A percentile compares a stretch with the other conserved stretches of the same genome.
Conservation (phyloP, 2,329 filamentous ascomycete genomes). For the Fusarium graminum region DNA sequence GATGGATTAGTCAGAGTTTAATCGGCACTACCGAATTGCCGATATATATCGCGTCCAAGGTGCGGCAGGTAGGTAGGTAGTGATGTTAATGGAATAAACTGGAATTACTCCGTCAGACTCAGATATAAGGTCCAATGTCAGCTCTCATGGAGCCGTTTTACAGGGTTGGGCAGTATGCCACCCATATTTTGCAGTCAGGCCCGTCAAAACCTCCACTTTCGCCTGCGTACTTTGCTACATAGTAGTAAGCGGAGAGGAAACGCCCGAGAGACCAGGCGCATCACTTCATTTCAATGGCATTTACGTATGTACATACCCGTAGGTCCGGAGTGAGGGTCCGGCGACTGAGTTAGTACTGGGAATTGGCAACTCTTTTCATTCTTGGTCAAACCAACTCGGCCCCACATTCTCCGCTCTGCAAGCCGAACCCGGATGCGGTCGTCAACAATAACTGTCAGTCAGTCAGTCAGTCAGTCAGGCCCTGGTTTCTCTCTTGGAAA, state of each 20-base stretch:
- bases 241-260: neutral
- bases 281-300: constrained; percentile 1
- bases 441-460: constrained; percentile 12
- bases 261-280: neutral
- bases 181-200: too few species aligned
- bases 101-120: neutral
- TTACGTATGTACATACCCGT: neutral
- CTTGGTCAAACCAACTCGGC: constrained; percentile 7
- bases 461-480: constrained; percentile 10
- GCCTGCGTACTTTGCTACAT: too few species aligned
- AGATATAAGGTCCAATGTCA: neutral
- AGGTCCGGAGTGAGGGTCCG: neutral
- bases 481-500: neutral
- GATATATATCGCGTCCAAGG: neutral
- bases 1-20: constrained; percentile 36
- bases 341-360: neutral
- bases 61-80: neutral
- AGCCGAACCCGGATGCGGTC: constrained; percentile 23
- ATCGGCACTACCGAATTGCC: constrained; percentile 11
- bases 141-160: neutral
- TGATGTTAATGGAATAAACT: constrained; percentile 2
- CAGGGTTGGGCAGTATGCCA: too few species aligned
- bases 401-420: constrained; percentile 23
- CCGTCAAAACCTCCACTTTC: neutral
- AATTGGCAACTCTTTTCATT: constrained; percentile 1